These are phyloP conservation scores for Eimeria mitis DNA, from an alignment of 169 alveolate species.

Conservation along the genomic window DNA sequence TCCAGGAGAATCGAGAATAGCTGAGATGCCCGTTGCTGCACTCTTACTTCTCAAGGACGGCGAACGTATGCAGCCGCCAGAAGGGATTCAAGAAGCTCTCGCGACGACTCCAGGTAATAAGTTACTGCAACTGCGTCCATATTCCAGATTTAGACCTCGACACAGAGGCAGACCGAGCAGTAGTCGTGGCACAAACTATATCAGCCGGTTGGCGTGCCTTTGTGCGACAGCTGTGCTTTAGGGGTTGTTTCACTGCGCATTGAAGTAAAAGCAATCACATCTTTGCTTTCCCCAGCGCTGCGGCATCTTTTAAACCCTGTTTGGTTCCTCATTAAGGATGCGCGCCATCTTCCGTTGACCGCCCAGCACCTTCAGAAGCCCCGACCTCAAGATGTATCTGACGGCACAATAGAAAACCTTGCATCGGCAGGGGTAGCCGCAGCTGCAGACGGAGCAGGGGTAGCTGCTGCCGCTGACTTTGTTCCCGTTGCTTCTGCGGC, in stretches of 20 bases:
- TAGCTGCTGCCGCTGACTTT: not conserved
- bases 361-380: not conserved
- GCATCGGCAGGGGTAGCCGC: not conserved
- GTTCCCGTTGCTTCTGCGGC: slow-evolving; percentile 7
- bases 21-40: slow-evolving; percentile 52
- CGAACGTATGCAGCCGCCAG: slow-evolving; percentile 34
- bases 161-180: not conserved
- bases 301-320: slow-evolving; percentile 61
- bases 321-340: slow-evolving; percentile 62
- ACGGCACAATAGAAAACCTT: not conserved
- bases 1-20: slow-evolving; percentile 28
- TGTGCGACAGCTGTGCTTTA: slow-evolving; percentile 12
- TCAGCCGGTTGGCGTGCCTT: not conserved
- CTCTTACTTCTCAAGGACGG: slow-evolving; percentile 27
- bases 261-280: slow-evolving; percentile 17
- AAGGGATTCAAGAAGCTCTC: slow-evolving; percentile 22
- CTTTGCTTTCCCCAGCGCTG: slow-evolving; percentile 51
- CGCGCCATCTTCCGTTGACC: slow-evolving; percentile 19
- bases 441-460: not conserved
- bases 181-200: not conserved
- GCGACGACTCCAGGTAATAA: slow-evolving; percentile 25
- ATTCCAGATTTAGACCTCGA: not conserved
- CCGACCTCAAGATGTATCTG: not conserved
- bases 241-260: slow-evolving; percentile 43
- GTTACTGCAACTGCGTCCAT: not conserved